phyloP scores from a whole-genome alignment of 2,329 filamentous ascomycete species.

The Colletotrichum sp. region DNA sequence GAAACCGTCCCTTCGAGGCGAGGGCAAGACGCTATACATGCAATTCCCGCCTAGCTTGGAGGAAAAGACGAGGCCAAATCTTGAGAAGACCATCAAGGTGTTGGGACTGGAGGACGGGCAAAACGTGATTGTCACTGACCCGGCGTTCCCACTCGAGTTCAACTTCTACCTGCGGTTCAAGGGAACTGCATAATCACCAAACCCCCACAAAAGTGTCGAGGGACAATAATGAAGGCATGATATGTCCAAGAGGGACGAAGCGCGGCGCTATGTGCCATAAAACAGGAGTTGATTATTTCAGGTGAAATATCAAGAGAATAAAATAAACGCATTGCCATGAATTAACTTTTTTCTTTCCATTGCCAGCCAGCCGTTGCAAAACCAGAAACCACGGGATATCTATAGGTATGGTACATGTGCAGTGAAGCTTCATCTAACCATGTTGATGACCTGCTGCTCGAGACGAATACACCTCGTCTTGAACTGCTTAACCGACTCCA shows the following conservation, averaged over 20 bases:
- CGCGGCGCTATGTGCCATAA: neutral
- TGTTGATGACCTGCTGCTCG: constrained; percentile 72
- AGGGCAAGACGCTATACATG: constrained; percentile 89
- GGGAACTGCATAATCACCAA: constrained; percentile 13
- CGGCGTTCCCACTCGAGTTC: constrained; percentile 80
- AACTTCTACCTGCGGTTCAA: constrained; percentile 59
- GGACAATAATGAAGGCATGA: constrained; percentile 11
- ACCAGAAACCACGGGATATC: constrained; percentile 20
- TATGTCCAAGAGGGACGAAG: neutral
- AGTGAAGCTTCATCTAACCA: constrained; percentile 52
- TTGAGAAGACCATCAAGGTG: constrained; percentile 78
- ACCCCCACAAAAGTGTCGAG: neutral
- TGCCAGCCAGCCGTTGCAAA: constrained; percentile 12
- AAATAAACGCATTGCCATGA: neutral
- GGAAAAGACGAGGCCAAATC: constrained; percentile 82
- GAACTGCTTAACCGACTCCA: constrained; percentile 84
- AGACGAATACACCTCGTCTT: constrained; percentile 83
- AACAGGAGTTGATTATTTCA: neutral
- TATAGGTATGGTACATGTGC: constrained; percentile 21
- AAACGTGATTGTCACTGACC: constrained; percentile 90
- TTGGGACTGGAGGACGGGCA: constrained; percentile 78
- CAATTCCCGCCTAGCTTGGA: constrained; percentile 82
- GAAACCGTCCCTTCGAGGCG: constrained; percentile 82
- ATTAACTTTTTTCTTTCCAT: constrained; percentile 20
- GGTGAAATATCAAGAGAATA: neutral